phyloP scores from a whole-genome alignment of 1,139 yeast species.

The Candida sp. region DNA sequence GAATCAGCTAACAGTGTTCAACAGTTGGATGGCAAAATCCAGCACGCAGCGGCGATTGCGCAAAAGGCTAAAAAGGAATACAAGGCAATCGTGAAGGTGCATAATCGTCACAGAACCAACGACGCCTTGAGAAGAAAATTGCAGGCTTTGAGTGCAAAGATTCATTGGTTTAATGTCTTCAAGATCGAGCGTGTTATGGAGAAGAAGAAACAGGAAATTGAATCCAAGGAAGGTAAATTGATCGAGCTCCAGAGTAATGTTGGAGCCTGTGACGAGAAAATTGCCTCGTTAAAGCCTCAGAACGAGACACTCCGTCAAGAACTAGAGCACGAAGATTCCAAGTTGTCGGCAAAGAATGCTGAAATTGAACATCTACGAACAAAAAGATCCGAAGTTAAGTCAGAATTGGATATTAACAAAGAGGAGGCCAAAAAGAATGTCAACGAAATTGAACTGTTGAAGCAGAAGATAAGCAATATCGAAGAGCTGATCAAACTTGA shows the following conservation, averaged over 20 bases:
- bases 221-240: slow-evolving; percentile 25
- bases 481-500: slow-evolving; percentile 35
- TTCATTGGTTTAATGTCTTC: slow-evolving; percentile 63
- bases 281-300: slow-evolving; percentile 12
- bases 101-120: slow-evolving; percentile 44
- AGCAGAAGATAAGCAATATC: slow-evolving; percentile 27
- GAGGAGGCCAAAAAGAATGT: slow-evolving; percentile 9
- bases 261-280: slow-evolving; percentile 17
- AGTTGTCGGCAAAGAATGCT: slow-evolving; percentile 10
- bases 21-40: slow-evolving; percentile 42
- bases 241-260: slow-evolving; percentile 15
- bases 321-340: slow-evolving; percentile 12
- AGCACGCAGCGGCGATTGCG: slow-evolving; percentile 29
- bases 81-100: slow-evolving; percentile 36
- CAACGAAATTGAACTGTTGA: slow-evolving; percentile 16
- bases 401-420: slow-evolving; percentile 13
- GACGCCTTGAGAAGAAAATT: slow-evolving; percentile 48
- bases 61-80: slow-evolving; percentile 33
- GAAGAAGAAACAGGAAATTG: slow-evolving; percentile 17
- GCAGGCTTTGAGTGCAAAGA: slow-evolving; percentile 58
- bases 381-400: slow-evolving; percentile 15
- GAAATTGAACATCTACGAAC: slow-evolving; percentile 22
- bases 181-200: slow-evolving; percentile 31
- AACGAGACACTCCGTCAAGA: slow-evolving; percentile 20
- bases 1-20: slow-evolving; percentile 41